Evolutionary conservation across 1,139 yeast genomes (phyloP), one percentile per base, ranked within the genome.

Genomic region (Geotrichum restrictum): DNA sequence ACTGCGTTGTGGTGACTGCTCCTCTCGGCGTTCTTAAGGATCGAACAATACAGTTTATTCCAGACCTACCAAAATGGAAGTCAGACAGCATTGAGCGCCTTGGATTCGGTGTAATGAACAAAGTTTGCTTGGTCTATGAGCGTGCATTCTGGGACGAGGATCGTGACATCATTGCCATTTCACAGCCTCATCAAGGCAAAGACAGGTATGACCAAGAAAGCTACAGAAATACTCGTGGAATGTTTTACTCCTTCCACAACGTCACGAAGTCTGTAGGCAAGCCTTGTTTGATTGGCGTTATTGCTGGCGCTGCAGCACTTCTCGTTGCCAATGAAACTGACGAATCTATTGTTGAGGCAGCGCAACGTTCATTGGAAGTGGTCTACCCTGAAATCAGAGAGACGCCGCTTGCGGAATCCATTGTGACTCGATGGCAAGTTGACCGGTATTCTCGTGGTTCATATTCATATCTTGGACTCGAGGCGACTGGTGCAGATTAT

Each of bases 351-450:
- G 66, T 73, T 11, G 66, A 64, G 10, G 64, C 63, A n/a, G 74
- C 74, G 1, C 62, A 63, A 2, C 59, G 57, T 8, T 63, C 64
- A n/a, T 60, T 74, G 24, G 60, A 62, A 22, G 57, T 59, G 18
- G 60, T 70, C 8, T 69, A 65, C 57, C 63, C 67, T 1, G 56
- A 56, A 31, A 53, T 49, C 14, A 56, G 52, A 32, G 45, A 57
- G 1, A 60, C 67, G 6, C 59, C 57, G 24, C 64, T 73, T n/a
- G 64, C 63, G 1, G 77, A 73, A 57, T 60, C 68, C 10, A 62
- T 73, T 10, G 73, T 73, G n/a, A 72, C 77, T 0, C 58, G 74
- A 32, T 73, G 77, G 77, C 75, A 72, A 50, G 63, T 67, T 21
- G 77, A 73, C 53, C 72, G 72, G 1, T 70, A 66, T 55, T 56